Evolutionary conservation across 163 green algal genomes (phyloP), one percentile per base, ranked within the genome.

Genomic region (Scenedesmus sp.): DNA sequence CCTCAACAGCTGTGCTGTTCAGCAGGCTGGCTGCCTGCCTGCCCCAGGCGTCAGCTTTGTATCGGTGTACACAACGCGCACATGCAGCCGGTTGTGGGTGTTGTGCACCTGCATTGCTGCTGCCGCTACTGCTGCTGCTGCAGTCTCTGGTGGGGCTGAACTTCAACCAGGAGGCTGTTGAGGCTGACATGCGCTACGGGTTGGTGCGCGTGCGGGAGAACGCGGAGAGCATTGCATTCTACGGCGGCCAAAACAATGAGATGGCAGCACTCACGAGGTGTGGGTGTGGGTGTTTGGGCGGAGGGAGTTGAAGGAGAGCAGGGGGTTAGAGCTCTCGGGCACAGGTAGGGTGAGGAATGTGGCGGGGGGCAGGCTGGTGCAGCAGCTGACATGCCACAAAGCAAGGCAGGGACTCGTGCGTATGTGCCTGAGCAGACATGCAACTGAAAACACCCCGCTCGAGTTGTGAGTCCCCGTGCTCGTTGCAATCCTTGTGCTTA

Each of bases 141-240:
- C 30, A 91, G 86, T 91, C 59, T 22, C 96, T 99, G 56, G 96
- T 99, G 42, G 95, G 93, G 0, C 96, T 99, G n/a, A 99, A 99
- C 95, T 99, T 99, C 92, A 93, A 95, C 85, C 98, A 99, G 91
- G 98, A 99, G 94, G 97, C 97, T 1, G 93, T 95, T 59, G 98
- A 99, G 93, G 98, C 97, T 20, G 96, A 99, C 90, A 96, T 98
- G 87, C 90, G 97, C 81, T 96, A 95, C 79, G 92, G 92, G 35
- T 89, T 96, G 78, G 97, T 99, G 86, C 93, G 98, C 0, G 95
- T 99, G 40, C 94, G 98, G 0, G 98, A 99, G 94, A 99, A 99
- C 92, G 97, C 98, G 0, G 98, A 99, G 95, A 96, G 93, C 90
- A 97, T 99, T 83, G 98, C 98, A 0, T 99, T 99, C 85, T 99